Evolutionary conservation across 2,329 filamentous ascomycete species (phyloP).

Genomic region (Plenodomus biglobosus): DNA sequence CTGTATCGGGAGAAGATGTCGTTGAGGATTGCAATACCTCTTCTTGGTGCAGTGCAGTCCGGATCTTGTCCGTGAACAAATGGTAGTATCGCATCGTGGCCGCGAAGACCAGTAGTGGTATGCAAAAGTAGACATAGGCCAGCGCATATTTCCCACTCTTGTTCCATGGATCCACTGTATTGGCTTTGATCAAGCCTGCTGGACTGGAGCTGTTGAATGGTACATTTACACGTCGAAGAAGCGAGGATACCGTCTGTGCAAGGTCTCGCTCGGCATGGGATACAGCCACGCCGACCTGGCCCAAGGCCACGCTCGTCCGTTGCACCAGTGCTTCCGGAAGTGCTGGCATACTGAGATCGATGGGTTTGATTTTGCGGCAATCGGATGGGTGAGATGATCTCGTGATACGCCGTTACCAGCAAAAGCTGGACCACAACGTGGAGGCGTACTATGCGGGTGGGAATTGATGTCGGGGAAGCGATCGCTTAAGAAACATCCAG

Average conservation of each 20-base stretch:
- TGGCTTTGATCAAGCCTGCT: constrained; percentile 57
- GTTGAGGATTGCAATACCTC: constrained; percentile 69
- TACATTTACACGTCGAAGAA: constrained; percentile 56
- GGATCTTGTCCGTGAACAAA: constrained; percentile 89
- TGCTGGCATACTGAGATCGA: constrained; percentile 36
- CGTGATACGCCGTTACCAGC: constrained; percentile 40
- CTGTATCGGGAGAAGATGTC: constrained; percentile 57
- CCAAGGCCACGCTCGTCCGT: constrained; percentile 33
- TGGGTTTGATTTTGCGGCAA: constrained; percentile 10
- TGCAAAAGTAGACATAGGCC: constrained; percentile 85
- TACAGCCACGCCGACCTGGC: constrained; percentile 30
- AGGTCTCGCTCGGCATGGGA: constrained; percentile 35
- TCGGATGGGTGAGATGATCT: constrained; percentile 12
- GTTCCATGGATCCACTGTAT: constrained; percentile 72
- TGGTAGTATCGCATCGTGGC: constrained; percentile 77
- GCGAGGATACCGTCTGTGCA: constrained; percentile 27
- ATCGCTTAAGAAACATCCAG: constrained; percentile 26
- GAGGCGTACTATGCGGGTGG: constrained; percentile 20
- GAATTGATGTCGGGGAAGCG: constrained; percentile 14
- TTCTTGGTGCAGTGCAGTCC: constrained; percentile 85
- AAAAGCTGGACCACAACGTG: constrained; percentile 31
- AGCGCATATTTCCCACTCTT: constrained; percentile 82
- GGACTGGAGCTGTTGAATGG: constrained; percentile 59
- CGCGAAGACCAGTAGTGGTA: constrained; percentile 69
- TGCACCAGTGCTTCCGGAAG: constrained; percentile 34